A percentile compares a stretch with the other conserved stretches of the same genome.
Evolutionary conservation across 2,329 filamentous ascomycete species (phyloP).

Genomic region (Aspergillus pseudoviridinutans): DNA sequence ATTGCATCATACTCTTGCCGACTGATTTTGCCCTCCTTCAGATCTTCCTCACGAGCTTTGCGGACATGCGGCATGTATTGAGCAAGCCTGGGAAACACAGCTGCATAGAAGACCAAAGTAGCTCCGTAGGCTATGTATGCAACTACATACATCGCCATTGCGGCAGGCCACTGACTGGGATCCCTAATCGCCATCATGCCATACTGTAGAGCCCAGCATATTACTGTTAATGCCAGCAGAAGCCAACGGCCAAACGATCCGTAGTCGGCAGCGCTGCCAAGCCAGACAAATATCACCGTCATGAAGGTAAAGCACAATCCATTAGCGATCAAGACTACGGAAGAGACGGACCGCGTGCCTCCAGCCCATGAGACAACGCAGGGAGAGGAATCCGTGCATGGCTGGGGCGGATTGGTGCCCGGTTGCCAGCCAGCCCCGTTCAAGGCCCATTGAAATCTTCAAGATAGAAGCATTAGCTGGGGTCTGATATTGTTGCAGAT

Average conservation of each 20-base stretch:
- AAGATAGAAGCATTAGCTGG: not conserved
- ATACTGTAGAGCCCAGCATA: slow-evolving; percentile 42
- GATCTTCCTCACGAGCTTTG: slow-evolving; percentile 39
- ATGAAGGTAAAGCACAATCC: slow-evolving; percentile 42
- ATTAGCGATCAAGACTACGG: slow-evolving; percentile 40
- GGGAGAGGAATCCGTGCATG: slow-evolving; percentile 30
- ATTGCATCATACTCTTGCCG: slow-evolving; percentile 39
- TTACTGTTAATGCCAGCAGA: slow-evolving; percentile 36
- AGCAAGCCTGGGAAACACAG: slow-evolving; percentile 38
- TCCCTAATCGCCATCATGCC: slow-evolving; percentile 37
- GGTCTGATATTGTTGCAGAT: not conserved
- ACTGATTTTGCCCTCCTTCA: slow-evolving; percentile 35
- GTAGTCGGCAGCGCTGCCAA: slow-evolving; percentile 43
- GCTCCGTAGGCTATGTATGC: slow-evolving; percentile 40
- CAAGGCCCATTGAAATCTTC: slow-evolving; percentile 40
- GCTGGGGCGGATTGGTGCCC: slow-evolving; percentile 26
- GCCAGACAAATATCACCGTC: slow-evolving; percentile 41
- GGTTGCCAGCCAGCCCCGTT: slow-evolving; percentile 38
- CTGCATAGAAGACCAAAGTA: slow-evolving; percentile 42
- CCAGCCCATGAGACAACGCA: slow-evolving; percentile 41
- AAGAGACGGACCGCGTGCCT: slow-evolving; percentile 35
- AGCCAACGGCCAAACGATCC: slow-evolving; percentile 41
- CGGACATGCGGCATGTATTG: slow-evolving; percentile 41
- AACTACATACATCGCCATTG: slow-evolving; percentile 40
- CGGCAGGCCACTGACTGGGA: slow-evolving; percentile 38